Conservation (phyloP, 2,329 filamentous ascomycete genomes). For the Cyphellophora europaea region DNA sequence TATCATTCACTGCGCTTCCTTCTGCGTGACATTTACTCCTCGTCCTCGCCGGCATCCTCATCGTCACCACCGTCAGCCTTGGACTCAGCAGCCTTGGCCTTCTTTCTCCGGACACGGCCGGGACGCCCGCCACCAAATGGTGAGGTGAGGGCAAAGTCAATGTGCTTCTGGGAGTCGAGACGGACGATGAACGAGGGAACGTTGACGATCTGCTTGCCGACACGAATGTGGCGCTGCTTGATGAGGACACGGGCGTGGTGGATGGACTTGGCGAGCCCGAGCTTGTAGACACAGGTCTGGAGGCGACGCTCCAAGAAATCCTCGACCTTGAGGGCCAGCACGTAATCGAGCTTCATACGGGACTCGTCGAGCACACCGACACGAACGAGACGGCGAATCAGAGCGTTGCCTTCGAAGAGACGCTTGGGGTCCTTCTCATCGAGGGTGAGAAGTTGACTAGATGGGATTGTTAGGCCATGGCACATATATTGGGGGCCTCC, state of each 20-base stretch:
- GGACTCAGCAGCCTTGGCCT: conserved; percentile 91
- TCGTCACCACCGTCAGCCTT: conserved; percentile 48
- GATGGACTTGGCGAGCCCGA: conserved; percentile 99
- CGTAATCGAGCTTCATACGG: conserved; percentile 99
- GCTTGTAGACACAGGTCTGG: conserved; percentile 99
- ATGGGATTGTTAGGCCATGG: conserved; percentile 6
- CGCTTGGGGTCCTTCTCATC: conserved; percentile 99
- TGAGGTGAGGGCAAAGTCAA: conserved; percentile 96
- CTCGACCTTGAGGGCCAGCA: conserved; percentile 96
- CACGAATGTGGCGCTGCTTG: conserved; percentile 97
- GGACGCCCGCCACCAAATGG: conserved; percentile 95
- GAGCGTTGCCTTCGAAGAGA: conserved; percentile 99
- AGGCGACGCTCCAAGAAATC: conserved; percentile 99
- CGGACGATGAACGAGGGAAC: conserved; percentile 99
- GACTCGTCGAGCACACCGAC: conserved; percentile 99
- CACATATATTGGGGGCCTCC: conserved; percentile 8
- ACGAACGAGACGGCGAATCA: conserved; percentile 99
- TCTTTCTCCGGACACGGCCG: conserved; percentile 98
- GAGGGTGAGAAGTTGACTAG: conserved; percentile 96
- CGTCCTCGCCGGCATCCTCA: conserved; percentile 28
- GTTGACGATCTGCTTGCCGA: conserved; percentile 99
- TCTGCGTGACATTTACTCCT: too few relatives aligned
- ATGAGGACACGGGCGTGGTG: conserved; percentile 99
- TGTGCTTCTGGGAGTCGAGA: conserved; percentile 99
- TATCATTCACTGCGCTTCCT: too few relatives aligned